Evolutionary conservation across 75 land plant species (phyloP), one percentile per base, ranked within the genome.

Genomic region (Azolla pinnata): DNA sequence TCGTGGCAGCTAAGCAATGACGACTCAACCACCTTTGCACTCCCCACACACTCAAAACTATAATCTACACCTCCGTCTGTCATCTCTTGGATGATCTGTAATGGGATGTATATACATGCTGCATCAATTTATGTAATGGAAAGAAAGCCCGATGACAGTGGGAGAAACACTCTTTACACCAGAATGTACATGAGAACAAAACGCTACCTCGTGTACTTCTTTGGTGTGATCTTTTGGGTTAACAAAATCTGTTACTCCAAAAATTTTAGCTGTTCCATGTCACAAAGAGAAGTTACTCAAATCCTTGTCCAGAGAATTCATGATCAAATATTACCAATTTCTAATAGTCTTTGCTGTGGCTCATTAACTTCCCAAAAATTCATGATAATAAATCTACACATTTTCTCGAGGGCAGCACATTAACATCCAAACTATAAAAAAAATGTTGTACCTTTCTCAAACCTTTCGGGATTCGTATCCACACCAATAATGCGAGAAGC

Each of bases 11-110:
- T 57, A 53, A 71, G 76, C 0, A 80, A 54, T n/a, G 82, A 80
- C 19, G 74, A 35, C 17, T 68, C 64, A 69, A 76, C 77, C 20
- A 66, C 79, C 19, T 67, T 53, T 16, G 75, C 63, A 47, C 68
- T 79, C 10, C 84, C 83, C 12, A 66, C 75, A 71, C 84, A 82
- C 56, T 82, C 84, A 29, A 82, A 54, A 34, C 79, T 75, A 45
- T 66, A 60, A 46, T 82, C 84, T 31, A 79, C 84, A 5, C 84
- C 84, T 9, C 84, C 84, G 61, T 79, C 64, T 25, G 79, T 79
- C 56, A 63, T 52, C 19, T 79, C 79, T 3, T 53, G 64, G 51
- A 82, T 67, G 1, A 82, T 82, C 83, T 80, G 61, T n/a, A n/a
- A n/a, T n/a, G n/a, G n/a, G n/a, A n/a, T n/a, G n/a, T n/a, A n/a